Evolutionary conservation across 2,329 filamentous ascomycete genomes (phyloP).

Genomic region (Metarhizium album): DNA sequence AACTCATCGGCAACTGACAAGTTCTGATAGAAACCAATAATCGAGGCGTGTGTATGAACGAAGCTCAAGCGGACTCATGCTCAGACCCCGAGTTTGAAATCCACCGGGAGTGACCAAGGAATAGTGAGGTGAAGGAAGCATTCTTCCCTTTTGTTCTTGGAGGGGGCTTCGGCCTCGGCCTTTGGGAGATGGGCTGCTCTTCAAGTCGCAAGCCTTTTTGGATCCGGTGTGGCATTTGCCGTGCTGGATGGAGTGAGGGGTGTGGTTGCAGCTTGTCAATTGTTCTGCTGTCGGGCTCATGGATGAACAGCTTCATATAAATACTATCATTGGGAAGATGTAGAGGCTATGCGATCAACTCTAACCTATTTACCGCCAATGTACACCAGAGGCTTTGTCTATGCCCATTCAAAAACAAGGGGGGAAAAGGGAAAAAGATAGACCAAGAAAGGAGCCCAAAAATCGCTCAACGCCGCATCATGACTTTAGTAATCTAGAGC

Average conservation of each 20-base stretch:
- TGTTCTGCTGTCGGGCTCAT: neutral
- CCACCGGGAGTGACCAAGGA: neutral
- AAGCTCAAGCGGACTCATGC: neutral
- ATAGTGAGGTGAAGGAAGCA: neutral
- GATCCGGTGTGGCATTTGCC: neutral
- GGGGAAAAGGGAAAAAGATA: neutral
- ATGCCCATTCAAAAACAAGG: neutral
- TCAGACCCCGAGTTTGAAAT: neutral
- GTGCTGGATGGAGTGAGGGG: neutral
- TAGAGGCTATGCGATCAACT: no score
- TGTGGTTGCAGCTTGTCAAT: no score
- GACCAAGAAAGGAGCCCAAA: neutral
- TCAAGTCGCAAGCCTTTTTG: neutral
- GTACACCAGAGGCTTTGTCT: neutral
- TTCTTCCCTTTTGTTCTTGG: no score
- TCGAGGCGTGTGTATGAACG: neutral
- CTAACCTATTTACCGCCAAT: neutral
- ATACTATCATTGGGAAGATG: neutral
- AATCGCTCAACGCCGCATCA: neutral
- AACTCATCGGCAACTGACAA: slow-evolving; percentile 4
- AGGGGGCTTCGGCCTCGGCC: neutral
- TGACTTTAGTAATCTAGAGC: neutral
- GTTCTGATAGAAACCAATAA: no score
- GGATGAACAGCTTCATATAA: no score
- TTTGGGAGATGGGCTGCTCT: neutral